A percentile compares a stretch with the other conserved stretches of the same genome.
phyloP scores from a whole-genome alignment of 257 asterid species.

The Capsicum pubescens region DNA sequence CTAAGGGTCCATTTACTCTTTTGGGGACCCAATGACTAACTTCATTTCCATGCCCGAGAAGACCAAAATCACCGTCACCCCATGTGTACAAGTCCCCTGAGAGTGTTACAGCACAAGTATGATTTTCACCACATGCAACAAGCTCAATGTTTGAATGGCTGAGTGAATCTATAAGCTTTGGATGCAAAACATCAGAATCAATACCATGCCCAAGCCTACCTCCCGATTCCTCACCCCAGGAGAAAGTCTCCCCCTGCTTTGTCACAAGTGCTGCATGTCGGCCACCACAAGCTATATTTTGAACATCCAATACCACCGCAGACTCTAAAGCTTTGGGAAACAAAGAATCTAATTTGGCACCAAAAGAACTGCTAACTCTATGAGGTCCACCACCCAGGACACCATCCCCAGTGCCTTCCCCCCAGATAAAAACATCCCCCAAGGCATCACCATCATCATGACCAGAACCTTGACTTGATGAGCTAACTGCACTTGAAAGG shows the following conservation, averaged over 20 bases:
- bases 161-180: constrained; percentile 82
- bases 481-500: constrained; percentile 97
- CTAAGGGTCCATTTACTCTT: constrained; percentile 79
- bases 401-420: constrained; percentile 89
- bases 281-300: constrained; percentile 90
- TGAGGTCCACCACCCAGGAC: constrained; percentile 56
- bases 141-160: constrained; percentile 75
- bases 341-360: constrained; percentile 66
- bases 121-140: constrained; percentile 91
- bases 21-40: constrained; percentile 96
- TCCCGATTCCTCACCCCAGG: constrained; percentile 94
- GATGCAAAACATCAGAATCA: constrained; percentile 81
- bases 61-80: constrained; percentile 91
- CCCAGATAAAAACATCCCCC: constrained; percentile 97
- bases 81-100: constrained; percentile 93
- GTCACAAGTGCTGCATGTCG: constrained; percentile 83
- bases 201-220: constrained; percentile 99
- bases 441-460: constrained; percentile 91
- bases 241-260: constrained; percentile 88
- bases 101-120: constrained; percentile 91
- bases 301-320: constrained; percentile 89
- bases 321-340: constrained; percentile 89
- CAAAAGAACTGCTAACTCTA: constrained; percentile 53
- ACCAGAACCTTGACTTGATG: constrained; percentile 98
- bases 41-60: constrained; percentile 93